Conservation (phyloP, 768 basidiomycete genomes). For the Calocybe indica region DNA sequence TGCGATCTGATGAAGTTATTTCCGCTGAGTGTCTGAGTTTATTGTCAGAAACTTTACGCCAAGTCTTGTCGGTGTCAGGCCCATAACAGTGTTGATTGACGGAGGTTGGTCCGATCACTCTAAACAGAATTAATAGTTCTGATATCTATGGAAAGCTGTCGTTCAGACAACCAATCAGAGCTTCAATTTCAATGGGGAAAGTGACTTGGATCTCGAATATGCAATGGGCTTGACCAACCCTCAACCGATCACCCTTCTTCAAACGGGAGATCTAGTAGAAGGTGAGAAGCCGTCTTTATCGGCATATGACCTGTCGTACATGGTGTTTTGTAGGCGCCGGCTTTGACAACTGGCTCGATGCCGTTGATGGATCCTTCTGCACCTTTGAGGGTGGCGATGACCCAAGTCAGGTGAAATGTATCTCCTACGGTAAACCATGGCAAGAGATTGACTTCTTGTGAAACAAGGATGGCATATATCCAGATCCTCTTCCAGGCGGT, state of each 20-base stretch:
- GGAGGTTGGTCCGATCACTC: constrained; percentile 27
- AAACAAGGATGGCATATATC: constrained; percentile 24
- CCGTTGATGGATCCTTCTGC: constrained; percentile 29
- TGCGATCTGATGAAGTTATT: too few species aligned
- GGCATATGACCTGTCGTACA: background rate
- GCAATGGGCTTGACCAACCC: constrained; percentile 32
- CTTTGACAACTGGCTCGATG: constrained; percentile 31
- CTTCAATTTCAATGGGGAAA: constrained; percentile 26
- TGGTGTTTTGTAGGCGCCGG: constrained; percentile 10
- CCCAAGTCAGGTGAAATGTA: constrained; percentile 1
- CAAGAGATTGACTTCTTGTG: too few species aligned
- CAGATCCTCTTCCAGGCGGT: constrained; percentile 22
- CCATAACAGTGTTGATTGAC: constrained; percentile 36
- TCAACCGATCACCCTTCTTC: constrained; percentile 24
- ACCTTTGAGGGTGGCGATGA: constrained; percentile 28
- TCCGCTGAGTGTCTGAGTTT: too few species aligned
- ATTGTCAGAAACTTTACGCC: constrained; percentile 28
- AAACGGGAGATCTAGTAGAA: constrained; percentile 21
- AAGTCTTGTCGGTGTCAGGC: constrained; percentile 30
- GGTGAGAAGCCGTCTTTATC: constrained; percentile 7
- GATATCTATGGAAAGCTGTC: constrained; percentile 8
- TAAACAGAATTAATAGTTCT: background rate
- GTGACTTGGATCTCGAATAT: constrained; percentile 39
- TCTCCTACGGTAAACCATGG: too few species aligned
- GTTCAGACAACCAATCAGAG: constrained; percentile 11